These are phyloP conservation scores for Juglanconis oblonga DNA, from an alignment of 2,329 filamentous ascomycete species.

Conservation along the genomic window DNA sequence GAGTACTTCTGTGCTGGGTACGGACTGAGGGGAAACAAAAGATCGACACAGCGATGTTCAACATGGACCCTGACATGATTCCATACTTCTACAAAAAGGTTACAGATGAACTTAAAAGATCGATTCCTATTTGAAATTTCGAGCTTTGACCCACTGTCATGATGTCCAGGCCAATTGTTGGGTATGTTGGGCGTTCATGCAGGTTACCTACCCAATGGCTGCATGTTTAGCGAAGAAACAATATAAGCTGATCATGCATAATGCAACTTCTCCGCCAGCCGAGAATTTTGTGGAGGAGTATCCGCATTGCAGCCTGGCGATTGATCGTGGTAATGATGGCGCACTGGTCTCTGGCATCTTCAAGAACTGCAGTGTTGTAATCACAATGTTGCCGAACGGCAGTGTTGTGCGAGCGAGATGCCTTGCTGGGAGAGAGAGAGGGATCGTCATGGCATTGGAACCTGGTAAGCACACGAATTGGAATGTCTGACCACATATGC, in stretches of 20 bases:
- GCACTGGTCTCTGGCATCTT: not conserved
- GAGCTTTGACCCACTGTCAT: too few species aligned
- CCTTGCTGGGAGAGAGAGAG: not conserved
- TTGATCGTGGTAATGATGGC: not conserved
- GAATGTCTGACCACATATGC: not conserved
- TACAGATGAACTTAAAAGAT: too few species aligned
- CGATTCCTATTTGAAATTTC: not conserved
- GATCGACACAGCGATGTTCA: too few species aligned
- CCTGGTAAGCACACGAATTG: not conserved
- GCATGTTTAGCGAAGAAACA: not conserved
- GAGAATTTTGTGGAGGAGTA: not conserved
- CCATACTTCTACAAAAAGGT: too few species aligned
- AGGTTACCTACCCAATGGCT: not conserved
- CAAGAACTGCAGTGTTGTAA: not conserved
- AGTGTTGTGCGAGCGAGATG: not conserved
- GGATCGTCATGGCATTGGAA: not conserved
- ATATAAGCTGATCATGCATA: not conserved
- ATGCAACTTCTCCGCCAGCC: not conserved
- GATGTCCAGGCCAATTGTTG: not conserved
- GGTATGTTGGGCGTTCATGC: not conserved
- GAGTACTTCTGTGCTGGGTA: too few species aligned
- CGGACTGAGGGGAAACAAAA: too few species aligned
- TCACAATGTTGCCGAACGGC: constrained; percentile 1
- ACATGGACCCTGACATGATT: too few species aligned
- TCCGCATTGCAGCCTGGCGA: not conserved